Evolutionary conservation across 257 asterid genomes (phyloP), one percentile per base, ranked within the genome.

Genomic region (Solanum dulcamara): DNA sequence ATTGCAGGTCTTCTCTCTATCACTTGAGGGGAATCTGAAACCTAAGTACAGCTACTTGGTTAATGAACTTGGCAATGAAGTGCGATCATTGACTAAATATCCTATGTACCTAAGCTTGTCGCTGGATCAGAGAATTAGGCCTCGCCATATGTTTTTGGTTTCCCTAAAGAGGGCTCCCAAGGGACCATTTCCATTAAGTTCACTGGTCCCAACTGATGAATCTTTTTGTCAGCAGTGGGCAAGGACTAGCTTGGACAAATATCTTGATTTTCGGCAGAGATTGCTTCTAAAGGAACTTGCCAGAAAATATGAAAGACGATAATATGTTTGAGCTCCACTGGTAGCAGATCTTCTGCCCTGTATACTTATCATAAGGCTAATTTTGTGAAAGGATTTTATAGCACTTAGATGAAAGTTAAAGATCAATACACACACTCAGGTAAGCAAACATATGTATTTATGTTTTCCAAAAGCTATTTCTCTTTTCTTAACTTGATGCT

Each of bases 211-310:
- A 79, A 96, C 96, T 18, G 99, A 96, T 90, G 98, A 94, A 90
- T 82, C 89, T 90, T 96, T 94, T 88, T 96, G 98, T 90, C 98
- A 92, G 92, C 95, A 92, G 89, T 96, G 98, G 98, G 99, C 99
- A 17, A 95, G 96, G 85, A 96, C 99, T 62, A 96, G 95, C 88
- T 64, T 96, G 80, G 98, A 96, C 79, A 89, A 88, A 88, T 96
- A 96, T 90, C 90, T 96, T 28, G 98, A 92, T 83, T 96, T 96
- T 90, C 95, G 98, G 83, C 96, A 94, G 90, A 92, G 92, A 75
- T 87, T 96, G 80, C 93, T 93, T 88, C 93, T 96, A 72, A 96
- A 93, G 89, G 95, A 94, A 70, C 87, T 96, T 57, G 98, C 96
- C 7, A 93, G 90, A 87, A 96, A 96, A 88, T 94, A 94, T 64